Evolutionary conservation across 306 rosid genomes (phyloP), one percentile per base, ranked within the genome.

Genomic region (Quercus wislizeni): DNA sequence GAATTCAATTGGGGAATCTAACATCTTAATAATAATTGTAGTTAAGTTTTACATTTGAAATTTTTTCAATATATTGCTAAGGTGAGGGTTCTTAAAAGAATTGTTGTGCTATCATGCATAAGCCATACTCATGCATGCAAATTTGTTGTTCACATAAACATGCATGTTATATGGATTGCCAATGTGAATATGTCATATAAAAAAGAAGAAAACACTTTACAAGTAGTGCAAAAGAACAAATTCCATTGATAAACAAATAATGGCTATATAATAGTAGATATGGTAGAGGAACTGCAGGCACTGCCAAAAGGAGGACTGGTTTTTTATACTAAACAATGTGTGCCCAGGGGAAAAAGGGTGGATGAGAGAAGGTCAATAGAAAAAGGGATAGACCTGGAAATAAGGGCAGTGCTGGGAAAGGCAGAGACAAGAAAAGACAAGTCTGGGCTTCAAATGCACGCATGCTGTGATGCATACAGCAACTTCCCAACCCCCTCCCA

Each of bases 371-470:
- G 73, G 31, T 35, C 69, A 72, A 55, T 57, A 63, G 64, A 69
- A 49, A 70, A 14, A 10, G 41, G 59, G 14, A 17, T 38, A 70
- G 64, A 21, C 79, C 92, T 31, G 84, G 80, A 86, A 86, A 84
- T 83, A 75, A 81, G 93, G 92, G 52, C 18, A 49, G 65, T 92
- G 97, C 87, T 28, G 86, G 83, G 59, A 87, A 90, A 92, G 90
- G 69, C 56, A 67, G 86, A 84, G 91, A 89, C 97, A 90, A 21
- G 69, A 83, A 82, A 77, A 86, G 86, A 90, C 90, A 86, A 71
- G 81, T 51, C 71, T 80, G 90, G 81, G 83, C 90, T 86, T 87
- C 57, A 68, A 84, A 64, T 74, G 82, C 91, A 90, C 92, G 91
- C 97, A 78, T 92, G 88, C 86, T 81, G 81, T 86, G 65, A 76